phyloP scores from a whole-genome alignment of 208 protist genomes.

The Crithidia fasciculata region DNA sequence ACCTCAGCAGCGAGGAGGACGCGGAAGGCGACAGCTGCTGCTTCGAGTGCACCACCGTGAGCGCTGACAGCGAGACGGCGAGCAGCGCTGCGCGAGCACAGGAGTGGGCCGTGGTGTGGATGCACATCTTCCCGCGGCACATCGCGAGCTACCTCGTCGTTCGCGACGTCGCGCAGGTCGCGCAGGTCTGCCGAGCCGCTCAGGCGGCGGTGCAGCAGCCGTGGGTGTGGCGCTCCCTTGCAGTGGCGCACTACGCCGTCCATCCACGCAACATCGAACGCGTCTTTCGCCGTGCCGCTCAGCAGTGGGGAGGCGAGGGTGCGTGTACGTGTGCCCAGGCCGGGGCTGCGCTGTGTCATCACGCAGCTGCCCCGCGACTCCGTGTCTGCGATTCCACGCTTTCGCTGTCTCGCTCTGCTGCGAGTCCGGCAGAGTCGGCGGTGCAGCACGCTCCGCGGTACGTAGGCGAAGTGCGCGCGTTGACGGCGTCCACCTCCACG shows the following conservation, averaged over 20 bases:
- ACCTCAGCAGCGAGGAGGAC: background rate
- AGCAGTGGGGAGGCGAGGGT: slow-evolving; percentile 8
- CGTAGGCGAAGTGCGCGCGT: background rate
- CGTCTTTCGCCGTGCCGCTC: slow-evolving; percentile 8
- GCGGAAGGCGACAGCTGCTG: background rate
- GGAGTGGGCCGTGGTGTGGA: slow-evolving; percentile 34
- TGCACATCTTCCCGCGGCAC: slow-evolving; percentile 34
- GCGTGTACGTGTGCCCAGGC: no score
- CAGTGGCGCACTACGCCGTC: slow-evolving; percentile 20
- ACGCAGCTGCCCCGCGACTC: no score
- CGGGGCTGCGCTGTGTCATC: no score
- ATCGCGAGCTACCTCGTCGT: slow-evolving; percentile 36
- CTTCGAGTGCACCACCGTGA: background rate
- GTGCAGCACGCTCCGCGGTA: background rate
- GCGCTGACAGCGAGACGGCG: background rate
- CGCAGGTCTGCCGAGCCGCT: slow-evolving; percentile 25
- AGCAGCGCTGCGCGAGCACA: background rate
- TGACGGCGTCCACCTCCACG: slow-evolving; percentile 2
- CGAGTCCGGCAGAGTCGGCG: no score
- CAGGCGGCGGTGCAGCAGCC: slow-evolving; percentile 19
- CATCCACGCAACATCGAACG: slow-evolving; percentile 18
- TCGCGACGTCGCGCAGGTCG: slow-evolving; percentile 28
- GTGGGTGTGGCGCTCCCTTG: slow-evolving; percentile 46
- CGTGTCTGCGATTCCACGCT: no score
- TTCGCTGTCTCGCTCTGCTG: no score